Conservation (phyloP, 2,329 filamentous ascomycete genomes). For the Didymella sp. region DNA sequence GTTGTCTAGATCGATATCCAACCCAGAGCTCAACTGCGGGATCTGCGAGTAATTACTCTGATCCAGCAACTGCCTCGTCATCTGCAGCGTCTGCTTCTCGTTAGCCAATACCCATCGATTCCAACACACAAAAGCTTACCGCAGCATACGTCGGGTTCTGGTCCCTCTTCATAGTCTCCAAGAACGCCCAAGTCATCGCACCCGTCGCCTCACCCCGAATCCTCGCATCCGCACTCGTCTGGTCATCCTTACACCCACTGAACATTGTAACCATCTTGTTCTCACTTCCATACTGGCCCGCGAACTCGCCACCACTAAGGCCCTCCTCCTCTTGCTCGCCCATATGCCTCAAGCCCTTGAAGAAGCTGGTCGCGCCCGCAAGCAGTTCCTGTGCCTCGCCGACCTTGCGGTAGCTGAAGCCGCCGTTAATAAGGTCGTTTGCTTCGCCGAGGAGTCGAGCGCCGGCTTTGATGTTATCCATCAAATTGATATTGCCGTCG, state of each 20-base stretch:
- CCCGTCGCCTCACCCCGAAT: conserved; percentile 55
- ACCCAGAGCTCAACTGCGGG: conserved; percentile 53
- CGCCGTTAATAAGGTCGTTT: conserved; percentile 57
- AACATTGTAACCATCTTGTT: conserved; percentile 61
- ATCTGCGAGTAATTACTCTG: conserved; percentile 54
- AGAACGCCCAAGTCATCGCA: conserved; percentile 58
- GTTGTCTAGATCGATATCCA: conserved; percentile 53
- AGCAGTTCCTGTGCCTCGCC: conserved; percentile 61
- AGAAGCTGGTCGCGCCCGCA: conserved; percentile 62
- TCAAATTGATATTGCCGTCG: conserved; percentile 62
- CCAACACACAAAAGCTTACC: conserved; percentile 27
- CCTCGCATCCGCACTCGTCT: conserved; percentile 58
- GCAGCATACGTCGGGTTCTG: conserved; percentile 50
- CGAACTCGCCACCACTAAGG: conserved; percentile 47
- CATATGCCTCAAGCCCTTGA: conserved; percentile 59
- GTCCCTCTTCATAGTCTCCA: conserved; percentile 53
- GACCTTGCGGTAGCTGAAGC: conserved; percentile 59
- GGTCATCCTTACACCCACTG: conserved; percentile 59
- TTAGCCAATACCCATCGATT: conserved; percentile 14
- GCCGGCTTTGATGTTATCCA: conserved; percentile 63
- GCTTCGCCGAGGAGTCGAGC: conserved; percentile 60
- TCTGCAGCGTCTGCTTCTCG: conserved; percentile 43
- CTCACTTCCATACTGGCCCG: conserved; percentile 55
- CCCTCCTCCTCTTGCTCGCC: conserved; percentile 56
- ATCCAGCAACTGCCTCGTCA: conserved; percentile 50